These are phyloP conservation scores for Spathaspora sp. DNA, from an alignment of 1,139 yeast species.

Conservation along the genomic window DNA sequence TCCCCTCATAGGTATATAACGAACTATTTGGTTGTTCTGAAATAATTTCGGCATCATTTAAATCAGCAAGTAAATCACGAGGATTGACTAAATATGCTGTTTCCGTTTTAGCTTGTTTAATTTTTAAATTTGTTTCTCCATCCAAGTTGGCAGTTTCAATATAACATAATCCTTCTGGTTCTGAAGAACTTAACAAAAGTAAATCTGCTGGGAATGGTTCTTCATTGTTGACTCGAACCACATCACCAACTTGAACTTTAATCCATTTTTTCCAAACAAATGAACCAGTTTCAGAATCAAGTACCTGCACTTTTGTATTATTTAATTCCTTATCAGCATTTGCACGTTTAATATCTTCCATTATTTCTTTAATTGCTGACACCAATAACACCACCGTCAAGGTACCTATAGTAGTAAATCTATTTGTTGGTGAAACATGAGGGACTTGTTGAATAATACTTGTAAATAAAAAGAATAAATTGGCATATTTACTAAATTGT, in stretches of 20 bases:
- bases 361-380: constrained; percentile 87
- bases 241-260: constrained; percentile 86
- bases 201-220: constrained; percentile 96
- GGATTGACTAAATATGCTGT: constrained; percentile 77
- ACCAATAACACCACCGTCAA: constrained; percentile 79
- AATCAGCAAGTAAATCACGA: constrained; percentile 47
- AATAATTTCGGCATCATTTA: constrained; percentile 43
- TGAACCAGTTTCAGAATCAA: constrained; percentile 58
- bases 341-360: constrained; percentile 89
- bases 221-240: constrained; percentile 80
- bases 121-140: constrained; percentile 95
- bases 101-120: constrained; percentile 82
- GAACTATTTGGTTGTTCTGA: constrained; percentile 96
- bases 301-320: constrained; percentile 69
- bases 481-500: constrained; percentile 96
- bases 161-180: constrained; percentile 96
- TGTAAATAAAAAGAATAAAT: constrained; percentile 88
- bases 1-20: constrained; percentile 91
- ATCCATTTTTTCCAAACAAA: constrained; percentile 79
- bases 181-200: constrained; percentile 82
- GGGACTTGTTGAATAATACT: constrained; percentile 97
- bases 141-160: constrained; percentile 97
- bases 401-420: constrained; percentile 95
- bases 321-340: constrained; percentile 88
- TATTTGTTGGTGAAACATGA: constrained; percentile 90